These are phyloP conservation scores for Didymellaceae sp. DNA, from an alignment of 2,329 filamentous ascomycete species.

Conservation along the genomic window DNA sequence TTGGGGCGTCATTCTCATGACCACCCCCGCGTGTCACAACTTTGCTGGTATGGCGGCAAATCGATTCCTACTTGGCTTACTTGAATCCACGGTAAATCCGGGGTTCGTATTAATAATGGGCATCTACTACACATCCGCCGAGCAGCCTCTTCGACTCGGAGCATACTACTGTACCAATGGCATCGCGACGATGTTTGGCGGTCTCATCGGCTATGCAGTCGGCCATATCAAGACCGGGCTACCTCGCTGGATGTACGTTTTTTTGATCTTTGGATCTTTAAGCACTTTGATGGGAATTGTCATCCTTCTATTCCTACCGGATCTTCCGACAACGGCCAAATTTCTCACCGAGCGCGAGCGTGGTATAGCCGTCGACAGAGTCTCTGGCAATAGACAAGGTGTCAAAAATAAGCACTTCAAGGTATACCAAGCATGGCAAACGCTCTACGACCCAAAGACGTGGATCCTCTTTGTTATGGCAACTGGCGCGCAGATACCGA, in stretches of 20 bases:
- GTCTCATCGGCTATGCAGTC: constrained; percentile 64
- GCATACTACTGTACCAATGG: constrained; percentile 58
- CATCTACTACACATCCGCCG: constrained; percentile 69
- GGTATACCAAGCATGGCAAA: constrained; percentile 52
- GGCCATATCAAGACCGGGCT: constrained; percentile 57
- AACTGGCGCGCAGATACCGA: constrained; percentile 62
- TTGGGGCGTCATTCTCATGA: constrained; percentile 52
- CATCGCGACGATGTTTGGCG: constrained; percentile 62
- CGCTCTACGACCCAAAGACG: constrained; percentile 53
- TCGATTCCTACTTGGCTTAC: constrained; percentile 60
- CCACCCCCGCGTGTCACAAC: constrained; percentile 50
- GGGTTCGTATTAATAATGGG: constrained; percentile 69
- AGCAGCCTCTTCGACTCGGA: constrained; percentile 64
- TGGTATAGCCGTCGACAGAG: constrained; percentile 47
- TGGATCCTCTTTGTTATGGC: constrained; percentile 48
- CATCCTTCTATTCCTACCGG: constrained; percentile 63
- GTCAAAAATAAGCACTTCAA: constrained; percentile 60
- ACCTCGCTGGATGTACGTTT: constrained; percentile 55
- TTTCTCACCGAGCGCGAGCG: constrained; percentile 27
- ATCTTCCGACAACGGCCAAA: constrained; percentile 43
- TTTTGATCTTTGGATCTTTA: constrained; percentile 62
- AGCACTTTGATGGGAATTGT: constrained; percentile 42
- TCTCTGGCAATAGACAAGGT: constrained; percentile 56
- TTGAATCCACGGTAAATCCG: constrained; percentile 56
- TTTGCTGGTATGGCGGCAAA: constrained; percentile 48